A percentile compares a stretch with the other conserved stretches of the same genome.
Evolutionary conservation across 192 early-diverging fungal genomes (phyloP).

Genomic region (Kickxella alabastrina): DNA sequence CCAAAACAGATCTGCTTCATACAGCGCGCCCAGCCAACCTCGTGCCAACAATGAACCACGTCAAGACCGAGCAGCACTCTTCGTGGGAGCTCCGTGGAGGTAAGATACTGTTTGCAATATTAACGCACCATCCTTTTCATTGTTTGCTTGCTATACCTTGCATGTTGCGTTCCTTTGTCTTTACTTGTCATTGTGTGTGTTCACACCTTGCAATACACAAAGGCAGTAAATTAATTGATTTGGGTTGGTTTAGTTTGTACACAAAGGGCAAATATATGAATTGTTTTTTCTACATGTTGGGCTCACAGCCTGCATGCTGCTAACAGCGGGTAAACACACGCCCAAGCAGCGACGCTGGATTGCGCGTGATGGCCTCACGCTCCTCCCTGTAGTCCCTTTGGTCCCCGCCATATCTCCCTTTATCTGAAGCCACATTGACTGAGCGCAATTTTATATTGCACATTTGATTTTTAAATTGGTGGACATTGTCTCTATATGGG

Average conservation of each 20-base stretch:
- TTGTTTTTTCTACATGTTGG: too few relatives aligned
- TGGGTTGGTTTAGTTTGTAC: too few relatives aligned
- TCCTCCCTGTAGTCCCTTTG: background rate
- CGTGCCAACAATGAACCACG: conserved; percentile 5
- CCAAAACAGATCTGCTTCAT: too few relatives aligned
- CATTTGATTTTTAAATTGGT: too few relatives aligned
- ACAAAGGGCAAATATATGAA: too few relatives aligned
- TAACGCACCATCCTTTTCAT: too few relatives aligned
- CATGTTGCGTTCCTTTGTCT: too few relatives aligned
- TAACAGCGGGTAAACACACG: conserved; percentile 20
- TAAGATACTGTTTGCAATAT: background rate
- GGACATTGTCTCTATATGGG: background rate
- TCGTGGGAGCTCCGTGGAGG: conserved; percentile 7
- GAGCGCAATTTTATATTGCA: background rate
- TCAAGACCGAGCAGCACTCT: conserved; percentile 3
- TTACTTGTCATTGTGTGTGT: too few relatives aligned
- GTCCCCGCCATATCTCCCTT: background rate
- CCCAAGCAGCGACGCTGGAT: background rate
- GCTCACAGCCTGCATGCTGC: background rate
- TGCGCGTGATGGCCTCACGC: conserved; percentile 2
- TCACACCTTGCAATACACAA: too few relatives aligned
- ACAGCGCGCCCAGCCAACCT: background rate
- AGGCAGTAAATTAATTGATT: too few relatives aligned
- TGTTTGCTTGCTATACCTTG: background rate
- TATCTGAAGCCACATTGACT: background rate